Evolutionary conservation across 257 asterid genomes (phyloP), one percentile per base, ranked within the genome.

Genomic region (Nicotiana undulata): DNA sequence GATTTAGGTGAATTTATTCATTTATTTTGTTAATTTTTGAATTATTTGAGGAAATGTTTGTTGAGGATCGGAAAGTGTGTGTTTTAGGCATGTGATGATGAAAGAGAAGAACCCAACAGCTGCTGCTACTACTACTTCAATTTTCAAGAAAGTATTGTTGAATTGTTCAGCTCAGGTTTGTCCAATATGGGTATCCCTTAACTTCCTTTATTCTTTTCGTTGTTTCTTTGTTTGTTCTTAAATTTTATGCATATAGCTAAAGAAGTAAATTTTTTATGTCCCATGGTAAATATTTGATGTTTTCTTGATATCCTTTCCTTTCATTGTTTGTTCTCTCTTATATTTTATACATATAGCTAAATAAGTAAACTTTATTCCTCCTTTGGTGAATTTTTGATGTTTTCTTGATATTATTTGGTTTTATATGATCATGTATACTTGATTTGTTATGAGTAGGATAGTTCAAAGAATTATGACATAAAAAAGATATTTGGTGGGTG

Each of bases 131-230:
- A 82, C 97, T 51, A 82, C 93, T 68, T 85, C 95, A 29, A 58
- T 91, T 52, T 90, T 93, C 82, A 90, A 85, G 84, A 86, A 93
- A 80, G 77, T 93, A 81, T 85, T 92, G 85, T 82, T 89, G 83
- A 91, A 86, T 78, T 93, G 98, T 80, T 88, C 95, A 79, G 85
- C 92, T 86, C 97, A 92, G 99, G 97, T 95, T 85, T 82, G 49
- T 81, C 84, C 79, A 10, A 65, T 67, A n/a, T 5, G 55, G 75
- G 28, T 4, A 66, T 65, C 51, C 26, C 75, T 32, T 65, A 22
- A 31, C 24, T 51, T 37, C 18, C 56, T 51, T 51, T 13, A 16
- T 65, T 65, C 49, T 64, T 64, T 64, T 64, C 9, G 29, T 32
- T 66, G 52, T 66, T 34, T 66, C 26, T 32, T 81, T 37, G 10